phyloP scores from a whole-genome alignment of 2,329 filamentous ascomycete genomes.

The Cladophialophora immunda region DNA sequence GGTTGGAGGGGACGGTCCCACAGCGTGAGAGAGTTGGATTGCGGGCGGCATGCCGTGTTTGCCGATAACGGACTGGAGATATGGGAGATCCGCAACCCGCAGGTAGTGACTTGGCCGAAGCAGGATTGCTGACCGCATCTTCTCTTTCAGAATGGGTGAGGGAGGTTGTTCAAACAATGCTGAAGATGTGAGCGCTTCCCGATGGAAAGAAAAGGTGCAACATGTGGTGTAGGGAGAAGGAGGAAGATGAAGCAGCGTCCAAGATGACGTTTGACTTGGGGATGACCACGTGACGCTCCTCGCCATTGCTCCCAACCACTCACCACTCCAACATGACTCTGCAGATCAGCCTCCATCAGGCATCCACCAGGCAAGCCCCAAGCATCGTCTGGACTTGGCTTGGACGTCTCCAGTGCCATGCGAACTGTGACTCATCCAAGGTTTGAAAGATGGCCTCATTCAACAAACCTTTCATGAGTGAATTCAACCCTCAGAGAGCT shows the following conservation, averaged over 20 bases:
- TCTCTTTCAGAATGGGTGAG: background rate
- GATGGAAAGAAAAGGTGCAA: background rate
- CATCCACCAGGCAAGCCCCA: background rate
- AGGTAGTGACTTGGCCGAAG: background rate
- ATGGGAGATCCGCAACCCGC: slow-evolving; percentile 1
- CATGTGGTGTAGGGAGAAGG: background rate
- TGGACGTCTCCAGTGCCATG: background rate
- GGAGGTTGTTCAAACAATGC: background rate
- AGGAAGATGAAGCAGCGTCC: background rate
- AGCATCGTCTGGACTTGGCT: background rate
- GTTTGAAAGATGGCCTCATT: background rate
- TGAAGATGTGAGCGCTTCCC: background rate
- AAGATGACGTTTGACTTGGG: background rate
- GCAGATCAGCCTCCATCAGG: background rate
- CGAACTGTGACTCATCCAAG: background rate
- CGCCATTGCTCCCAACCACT: background rate
- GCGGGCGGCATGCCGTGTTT: slow-evolving; percentile 21
- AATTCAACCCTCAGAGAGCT: background rate
- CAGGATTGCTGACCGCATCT: slow-evolving; percentile 8
- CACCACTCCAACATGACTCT: background rate
- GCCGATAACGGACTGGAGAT: slow-evolving; percentile 14
- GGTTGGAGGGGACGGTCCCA: slow-evolving; percentile 18
- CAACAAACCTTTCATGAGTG: background rate
- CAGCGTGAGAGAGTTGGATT: slow-evolving; percentile 3
- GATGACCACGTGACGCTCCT: background rate